Conservation (phyloP, 164 flowering plant genomes). For the Paratinospora sagittata region DNA sequence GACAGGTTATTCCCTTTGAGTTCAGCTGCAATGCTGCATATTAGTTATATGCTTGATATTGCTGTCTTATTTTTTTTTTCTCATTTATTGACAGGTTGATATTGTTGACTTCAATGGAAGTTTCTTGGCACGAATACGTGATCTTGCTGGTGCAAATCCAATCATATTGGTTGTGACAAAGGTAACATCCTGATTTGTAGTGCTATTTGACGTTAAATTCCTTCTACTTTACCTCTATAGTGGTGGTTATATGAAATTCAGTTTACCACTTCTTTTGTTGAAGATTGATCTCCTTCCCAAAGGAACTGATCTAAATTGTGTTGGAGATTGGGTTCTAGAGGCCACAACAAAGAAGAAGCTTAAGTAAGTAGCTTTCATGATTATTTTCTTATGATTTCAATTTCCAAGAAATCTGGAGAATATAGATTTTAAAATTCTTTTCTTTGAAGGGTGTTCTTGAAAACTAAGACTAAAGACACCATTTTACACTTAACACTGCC, state of each 20-base stretch:
- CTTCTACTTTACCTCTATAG: background rate
- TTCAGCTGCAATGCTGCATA: background rate
- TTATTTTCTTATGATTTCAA: background rate
- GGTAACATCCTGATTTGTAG: conserved; percentile 33
- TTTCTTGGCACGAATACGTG: conserved; percentile 87
- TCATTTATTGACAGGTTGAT: conserved; percentile 58
- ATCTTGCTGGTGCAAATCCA: conserved; percentile 95
- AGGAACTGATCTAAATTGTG: conserved; percentile 87
- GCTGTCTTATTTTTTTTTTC: conserved; percentile 7
- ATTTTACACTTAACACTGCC: too few relatives aligned
- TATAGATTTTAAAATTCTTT: background rate
- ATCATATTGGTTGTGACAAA: conserved; percentile 88
- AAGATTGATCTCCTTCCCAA: conserved; percentile 97
- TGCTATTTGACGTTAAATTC: background rate
- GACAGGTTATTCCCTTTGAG: background rate
- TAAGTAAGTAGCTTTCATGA: conserved; percentile 47
- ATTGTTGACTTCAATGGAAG: conserved; percentile 98
- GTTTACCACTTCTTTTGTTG: conserved; percentile 9
- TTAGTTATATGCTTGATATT: background rate
- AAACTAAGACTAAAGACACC: background rate
- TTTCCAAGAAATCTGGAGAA: background rate
- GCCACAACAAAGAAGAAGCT: conserved; percentile 85
- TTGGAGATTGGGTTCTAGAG: conserved; percentile 98
- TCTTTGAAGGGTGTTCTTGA: background rate
- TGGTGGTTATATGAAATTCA: background rate